phyloP scores from a whole-genome alignment of 345 rosid species.

The Mallotus nudiflorus region DNA sequence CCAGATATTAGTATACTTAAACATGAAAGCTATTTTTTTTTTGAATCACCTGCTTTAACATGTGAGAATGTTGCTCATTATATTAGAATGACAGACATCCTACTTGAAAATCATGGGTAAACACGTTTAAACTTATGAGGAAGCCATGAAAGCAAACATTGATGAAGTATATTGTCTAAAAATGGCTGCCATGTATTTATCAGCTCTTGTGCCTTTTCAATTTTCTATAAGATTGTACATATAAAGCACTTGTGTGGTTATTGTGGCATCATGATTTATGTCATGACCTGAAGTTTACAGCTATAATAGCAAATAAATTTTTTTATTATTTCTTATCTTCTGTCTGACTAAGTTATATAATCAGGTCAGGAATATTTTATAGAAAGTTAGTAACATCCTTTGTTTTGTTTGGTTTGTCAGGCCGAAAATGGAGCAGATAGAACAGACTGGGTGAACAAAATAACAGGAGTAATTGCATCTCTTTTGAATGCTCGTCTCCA shows the following conservation, averaged over 20 bases:
- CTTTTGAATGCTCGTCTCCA: constrained; percentile 64
- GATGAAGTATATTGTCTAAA: neutral
- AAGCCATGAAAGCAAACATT: neutral
- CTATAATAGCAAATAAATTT: neutral
- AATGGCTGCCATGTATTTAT: neutral
- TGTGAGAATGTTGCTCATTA: neutral
- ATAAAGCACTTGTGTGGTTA: neutral
- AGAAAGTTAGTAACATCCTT: neutral
- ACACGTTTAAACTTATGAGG: neutral
- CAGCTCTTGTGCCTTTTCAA: neutral
- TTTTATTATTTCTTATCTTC: neutral
- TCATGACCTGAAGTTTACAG: neutral
- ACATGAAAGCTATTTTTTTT: neutral
- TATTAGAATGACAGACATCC: neutral
- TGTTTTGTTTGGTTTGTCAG: constrained; percentile 36
- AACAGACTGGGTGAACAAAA: constrained; percentile 82
- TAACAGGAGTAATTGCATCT: constrained; percentile 66
- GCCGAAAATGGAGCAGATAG: constrained; percentile 88
- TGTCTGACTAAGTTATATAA: neutral
- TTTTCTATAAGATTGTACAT: neutral
- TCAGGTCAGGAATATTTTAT: neutral
- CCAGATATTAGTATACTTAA: neutral
- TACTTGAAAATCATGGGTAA: neutral
- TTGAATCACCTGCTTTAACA: neutral
- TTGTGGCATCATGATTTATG: neutral